phyloP scores from a whole-genome alignment of 768 basidiomycete genomes.

The Hericium erinaceus region DNA sequence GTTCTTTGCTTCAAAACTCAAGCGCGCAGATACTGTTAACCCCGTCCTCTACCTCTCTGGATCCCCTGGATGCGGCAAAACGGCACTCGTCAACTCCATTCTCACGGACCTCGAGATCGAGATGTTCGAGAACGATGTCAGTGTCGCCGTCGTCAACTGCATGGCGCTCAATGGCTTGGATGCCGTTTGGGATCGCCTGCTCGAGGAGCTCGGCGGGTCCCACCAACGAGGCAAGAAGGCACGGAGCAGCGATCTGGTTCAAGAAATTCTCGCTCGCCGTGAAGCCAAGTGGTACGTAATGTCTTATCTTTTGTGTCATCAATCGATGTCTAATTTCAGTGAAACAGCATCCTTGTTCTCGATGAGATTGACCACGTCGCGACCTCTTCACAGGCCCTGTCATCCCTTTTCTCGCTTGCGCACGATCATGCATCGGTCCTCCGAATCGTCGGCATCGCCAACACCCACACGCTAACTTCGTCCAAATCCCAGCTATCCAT shows the following conservation, averaged over 20 bases:
- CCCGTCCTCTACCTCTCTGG: slow-evolving; percentile 83
- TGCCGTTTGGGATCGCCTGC: slow-evolving; percentile 59
- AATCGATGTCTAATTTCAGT: neutral
- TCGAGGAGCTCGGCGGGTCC: slow-evolving; percentile 40
- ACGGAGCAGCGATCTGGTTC: slow-evolving; percentile 27
- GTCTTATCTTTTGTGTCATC: neutral
- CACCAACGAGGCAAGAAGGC: slow-evolving; percentile 35
- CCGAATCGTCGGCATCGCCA: slow-evolving; percentile 78
- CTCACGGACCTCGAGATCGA: slow-evolving; percentile 32
- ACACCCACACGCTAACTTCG: slow-evolving; percentile 76
- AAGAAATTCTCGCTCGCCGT: slow-evolving; percentile 33
- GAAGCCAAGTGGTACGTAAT: slow-evolving; percentile 43
- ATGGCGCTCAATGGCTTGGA: slow-evolving; percentile 67
- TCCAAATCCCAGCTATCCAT: slow-evolving; percentile 30
- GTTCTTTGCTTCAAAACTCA: slow-evolving; percentile 31
- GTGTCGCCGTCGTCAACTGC: slow-evolving; percentile 62
- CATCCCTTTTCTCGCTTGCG: slow-evolving; percentile 61
- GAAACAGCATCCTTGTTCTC: slow-evolving; percentile 58
- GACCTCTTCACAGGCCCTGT: slow-evolving; percentile 46
- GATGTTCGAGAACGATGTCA: slow-evolving; percentile 28
- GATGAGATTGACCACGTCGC: slow-evolving; percentile 85
- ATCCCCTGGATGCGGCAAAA: slow-evolving; percentile 89
- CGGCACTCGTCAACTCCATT: slow-evolving; percentile 68
- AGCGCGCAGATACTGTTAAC: slow-evolving; percentile 17
- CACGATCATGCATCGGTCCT: slow-evolving; percentile 40